Conservation (phyloP, 176 grass and related monocot genomes). For the Avena sativa region DNA sequence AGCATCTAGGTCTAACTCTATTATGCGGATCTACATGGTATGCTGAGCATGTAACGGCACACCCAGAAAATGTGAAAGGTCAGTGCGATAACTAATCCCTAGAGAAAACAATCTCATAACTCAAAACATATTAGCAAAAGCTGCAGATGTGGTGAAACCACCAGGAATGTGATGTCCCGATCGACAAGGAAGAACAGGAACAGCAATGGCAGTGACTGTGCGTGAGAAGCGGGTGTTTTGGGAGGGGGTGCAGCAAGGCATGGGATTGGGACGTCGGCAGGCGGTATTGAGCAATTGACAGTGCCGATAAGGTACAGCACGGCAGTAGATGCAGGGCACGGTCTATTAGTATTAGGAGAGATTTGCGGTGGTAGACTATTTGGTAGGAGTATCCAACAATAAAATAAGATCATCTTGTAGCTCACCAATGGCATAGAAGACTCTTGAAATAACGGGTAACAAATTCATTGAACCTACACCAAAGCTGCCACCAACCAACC, state of each 20-base stretch:
- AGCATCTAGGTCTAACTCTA: background rate
- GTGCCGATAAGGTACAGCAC: background rate
- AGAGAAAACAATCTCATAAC: no score
- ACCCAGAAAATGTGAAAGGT: background rate
- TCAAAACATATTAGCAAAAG: no score
- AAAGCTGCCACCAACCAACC: background rate
- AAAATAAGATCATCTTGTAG: background rate
- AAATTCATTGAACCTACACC: background rate
- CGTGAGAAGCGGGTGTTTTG: background rate
- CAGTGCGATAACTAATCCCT: background rate
- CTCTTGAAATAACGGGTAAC: background rate
- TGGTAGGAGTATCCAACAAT: background rate
- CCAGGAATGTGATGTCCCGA: no score
- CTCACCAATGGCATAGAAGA: background rate
- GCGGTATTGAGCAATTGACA: no score
- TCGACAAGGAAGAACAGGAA: background rate
- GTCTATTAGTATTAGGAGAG: background rate
- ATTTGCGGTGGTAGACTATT: background rate
- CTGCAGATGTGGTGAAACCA: no score
- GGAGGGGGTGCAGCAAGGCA: background rate
- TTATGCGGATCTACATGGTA: constrained; percentile 1
- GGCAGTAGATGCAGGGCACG: background rate
- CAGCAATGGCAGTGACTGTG: background rate
- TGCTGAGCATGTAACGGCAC: background rate
- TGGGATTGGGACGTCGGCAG: background rate